A percentile compares a stretch with the other conserved stretches of the same genome.
These are phyloP conservation scores for Dimocarpus longan DNA, from an alignment of 345 rosid species.

Conservation along the genomic window DNA sequence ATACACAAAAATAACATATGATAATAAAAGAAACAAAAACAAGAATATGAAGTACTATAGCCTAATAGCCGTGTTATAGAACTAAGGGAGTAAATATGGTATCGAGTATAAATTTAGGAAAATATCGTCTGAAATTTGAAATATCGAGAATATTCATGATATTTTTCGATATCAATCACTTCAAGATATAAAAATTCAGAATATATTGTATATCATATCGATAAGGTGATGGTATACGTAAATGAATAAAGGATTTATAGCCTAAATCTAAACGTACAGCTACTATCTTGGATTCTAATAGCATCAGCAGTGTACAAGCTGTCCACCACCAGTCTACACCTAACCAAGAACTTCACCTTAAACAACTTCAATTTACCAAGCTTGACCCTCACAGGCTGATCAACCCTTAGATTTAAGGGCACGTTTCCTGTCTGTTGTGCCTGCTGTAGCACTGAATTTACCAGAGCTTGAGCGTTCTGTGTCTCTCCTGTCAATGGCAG, in stretches of 20 bases:
- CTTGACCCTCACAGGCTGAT: constrained; percentile 79
- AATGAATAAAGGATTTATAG: constrained; percentile 28
- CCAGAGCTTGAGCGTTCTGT: constrained; percentile 49
- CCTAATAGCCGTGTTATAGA: no score
- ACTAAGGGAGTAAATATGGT: no score
- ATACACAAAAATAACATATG: no score
- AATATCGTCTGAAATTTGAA: no score
- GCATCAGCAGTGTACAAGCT: constrained; percentile 37
- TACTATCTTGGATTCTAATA: constrained; percentile 54
- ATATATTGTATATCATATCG: no score
- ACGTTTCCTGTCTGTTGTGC: constrained; percentile 50
- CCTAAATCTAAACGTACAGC: constrained; percentile 65
- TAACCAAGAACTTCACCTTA: constrained; percentile 59
- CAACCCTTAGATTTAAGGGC: constrained; percentile 65
- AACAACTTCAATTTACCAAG: constrained; percentile 72
- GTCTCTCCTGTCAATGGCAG: constrained; percentile 59
- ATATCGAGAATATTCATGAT: no score
- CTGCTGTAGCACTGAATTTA: constrained; percentile 41
- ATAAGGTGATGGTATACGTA: no score
- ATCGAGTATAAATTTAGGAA: no score
- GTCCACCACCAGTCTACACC: constrained; percentile 61
- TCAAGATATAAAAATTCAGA: no score
- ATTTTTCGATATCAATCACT: no score
- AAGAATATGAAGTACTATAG: no score
- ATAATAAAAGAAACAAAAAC: no score